Conservation (phyloP, 768 basidiomycete genomes). For the Rhizopogon roseolus region DNA sequence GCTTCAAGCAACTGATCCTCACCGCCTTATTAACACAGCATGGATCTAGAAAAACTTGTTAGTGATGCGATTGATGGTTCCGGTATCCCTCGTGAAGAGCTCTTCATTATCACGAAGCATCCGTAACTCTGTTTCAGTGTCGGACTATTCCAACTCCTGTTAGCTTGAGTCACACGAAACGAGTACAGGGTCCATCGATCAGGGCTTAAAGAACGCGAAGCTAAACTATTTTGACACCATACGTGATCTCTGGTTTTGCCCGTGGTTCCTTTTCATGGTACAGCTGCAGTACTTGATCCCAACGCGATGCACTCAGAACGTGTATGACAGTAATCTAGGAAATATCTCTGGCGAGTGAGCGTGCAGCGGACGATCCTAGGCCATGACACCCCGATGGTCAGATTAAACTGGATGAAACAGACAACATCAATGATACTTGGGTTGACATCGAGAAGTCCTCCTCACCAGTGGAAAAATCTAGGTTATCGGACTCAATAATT, state of each 20-base stretch:
- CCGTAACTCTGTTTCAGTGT: conserved; percentile 15
- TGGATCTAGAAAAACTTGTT: conserved; percentile 33
- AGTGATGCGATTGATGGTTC: conserved; percentile 42
- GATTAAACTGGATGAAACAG: conserved; percentile 10
- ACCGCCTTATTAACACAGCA: conserved; percentile 30
- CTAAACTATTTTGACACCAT: conserved; percentile 46
- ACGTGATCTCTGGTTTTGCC: conserved; percentile 10
- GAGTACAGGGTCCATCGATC: conserved; percentile 38
- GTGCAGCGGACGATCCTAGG: conserved; percentile 1
- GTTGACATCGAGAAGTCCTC: conserved; percentile 19
- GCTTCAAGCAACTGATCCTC: not conserved
- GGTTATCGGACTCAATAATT: conserved; percentile 31
- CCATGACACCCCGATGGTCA: conserved; percentile 16
- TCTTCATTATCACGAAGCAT: conserved; percentile 51
- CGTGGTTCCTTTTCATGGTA: conserved; percentile 18
- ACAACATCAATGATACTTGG: conserved; percentile 24
- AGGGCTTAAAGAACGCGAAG: conserved; percentile 35
- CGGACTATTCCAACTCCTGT: not conserved
- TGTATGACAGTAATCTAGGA: conserved; percentile 8
- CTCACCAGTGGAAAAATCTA: conserved; percentile 16
- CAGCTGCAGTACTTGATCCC: conserved; percentile 23
- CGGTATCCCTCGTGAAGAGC: conserved; percentile 37
- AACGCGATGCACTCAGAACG: conserved; percentile 27
- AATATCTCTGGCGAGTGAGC: not conserved
- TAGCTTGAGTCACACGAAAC: conserved; percentile 20